These are phyloP conservation scores for Poteriospumella lacustris DNA, from an alignment of 108 stramenopile genomes.

Conservation along the genomic window DNA sequence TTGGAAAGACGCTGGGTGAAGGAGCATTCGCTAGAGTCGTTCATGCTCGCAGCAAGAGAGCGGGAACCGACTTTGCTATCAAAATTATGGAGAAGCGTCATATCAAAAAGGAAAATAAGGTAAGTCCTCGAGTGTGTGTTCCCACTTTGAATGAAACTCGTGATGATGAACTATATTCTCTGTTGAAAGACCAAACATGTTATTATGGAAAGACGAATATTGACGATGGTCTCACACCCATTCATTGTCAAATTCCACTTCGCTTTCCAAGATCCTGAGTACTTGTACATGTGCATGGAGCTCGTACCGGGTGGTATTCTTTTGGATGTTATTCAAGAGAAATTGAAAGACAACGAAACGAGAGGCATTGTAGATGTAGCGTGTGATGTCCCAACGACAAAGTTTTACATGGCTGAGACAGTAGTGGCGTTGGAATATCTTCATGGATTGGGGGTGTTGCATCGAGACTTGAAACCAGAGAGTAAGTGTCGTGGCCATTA, in stretches of 20 bases:
- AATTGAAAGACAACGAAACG: neutral
- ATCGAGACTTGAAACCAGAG: slow-evolving; percentile 37
- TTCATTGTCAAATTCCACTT: slow-evolving; percentile 39
- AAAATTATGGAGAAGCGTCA: slow-evolving; percentile 33
- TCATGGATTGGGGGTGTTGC: neutral
- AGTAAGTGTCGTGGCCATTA: slow-evolving; percentile 4
- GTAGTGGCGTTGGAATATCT: slow-evolving; percentile 32
- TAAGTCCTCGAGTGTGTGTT: too few relatives aligned
- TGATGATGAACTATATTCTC: neutral
- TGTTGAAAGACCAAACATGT: slow-evolving; percentile 12
- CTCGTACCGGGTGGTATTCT: slow-evolving; percentile 34
- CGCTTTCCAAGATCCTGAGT: slow-evolving; percentile 38
- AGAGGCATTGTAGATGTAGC: neutral
- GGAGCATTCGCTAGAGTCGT: slow-evolving; percentile 53
- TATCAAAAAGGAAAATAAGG: slow-evolving; percentile 30
- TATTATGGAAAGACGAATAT: slow-evolving; percentile 13
- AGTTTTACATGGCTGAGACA: slow-evolving; percentile 35
- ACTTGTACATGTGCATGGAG: slow-evolving; percentile 44
- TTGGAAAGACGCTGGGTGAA: slow-evolving; percentile 48
- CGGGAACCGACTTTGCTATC: slow-evolving; percentile 3
- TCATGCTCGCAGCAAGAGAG: slow-evolving; percentile 31
- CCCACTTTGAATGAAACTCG: too few relatives aligned
- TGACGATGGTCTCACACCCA: slow-evolving; percentile 34
- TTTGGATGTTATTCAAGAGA: neutral
- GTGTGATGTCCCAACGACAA: neutral